Conservation (phyloP, 2,329 filamentous ascomycete genomes). For the Epichloe uncinata region DNA sequence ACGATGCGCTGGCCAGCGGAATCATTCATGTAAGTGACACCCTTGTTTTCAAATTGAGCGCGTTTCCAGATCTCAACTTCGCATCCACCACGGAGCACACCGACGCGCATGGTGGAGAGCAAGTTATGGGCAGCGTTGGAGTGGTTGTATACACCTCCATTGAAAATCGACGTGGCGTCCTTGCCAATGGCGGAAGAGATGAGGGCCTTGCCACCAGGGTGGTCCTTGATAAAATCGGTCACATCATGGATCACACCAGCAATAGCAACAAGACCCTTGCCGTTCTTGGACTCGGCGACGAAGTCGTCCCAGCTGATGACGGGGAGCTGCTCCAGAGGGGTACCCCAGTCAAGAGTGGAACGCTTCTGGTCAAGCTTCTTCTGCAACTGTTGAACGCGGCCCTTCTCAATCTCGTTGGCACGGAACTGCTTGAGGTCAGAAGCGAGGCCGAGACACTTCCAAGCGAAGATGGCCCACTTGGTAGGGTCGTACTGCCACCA, state of each 20-base stretch:
- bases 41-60: conserved; percentile 72
- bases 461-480: conserved; percentile 77
- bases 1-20: conserved; percentile 69
- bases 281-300: conserved; percentile 60
- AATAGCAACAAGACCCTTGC: conserved; percentile 62
- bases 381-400: conserved; percentile 74
- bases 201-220: conserved; percentile 81
- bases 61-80: conserved; percentile 93
- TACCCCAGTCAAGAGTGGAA: conserved; percentile 70
- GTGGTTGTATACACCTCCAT: conserved; percentile 81
- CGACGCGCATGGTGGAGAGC: conserved; percentile 76
- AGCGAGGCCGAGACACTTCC: conserved; percentile 74
- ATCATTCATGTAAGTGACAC: conserved; percentile 68
- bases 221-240: conserved; percentile 71
- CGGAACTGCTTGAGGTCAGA: conserved; percentile 87
- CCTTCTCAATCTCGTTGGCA: conserved; percentile 85
- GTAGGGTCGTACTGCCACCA: conserved; percentile 89
- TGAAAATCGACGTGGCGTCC: conserved; percentile 83
- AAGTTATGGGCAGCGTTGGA: conserved; percentile 84
- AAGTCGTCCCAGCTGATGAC: conserved; percentile 83
- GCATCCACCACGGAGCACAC: conserved; percentile 73
- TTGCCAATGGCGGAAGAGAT: conserved; percentile 74
- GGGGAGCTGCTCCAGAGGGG: conserved; percentile 71
- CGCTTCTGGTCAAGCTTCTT: conserved; percentile 90
- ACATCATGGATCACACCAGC: conserved; percentile 82